Base-by-base conservation (phyloP, 1,139 yeast genomes). In the Spathaspora sp. region DNA sequence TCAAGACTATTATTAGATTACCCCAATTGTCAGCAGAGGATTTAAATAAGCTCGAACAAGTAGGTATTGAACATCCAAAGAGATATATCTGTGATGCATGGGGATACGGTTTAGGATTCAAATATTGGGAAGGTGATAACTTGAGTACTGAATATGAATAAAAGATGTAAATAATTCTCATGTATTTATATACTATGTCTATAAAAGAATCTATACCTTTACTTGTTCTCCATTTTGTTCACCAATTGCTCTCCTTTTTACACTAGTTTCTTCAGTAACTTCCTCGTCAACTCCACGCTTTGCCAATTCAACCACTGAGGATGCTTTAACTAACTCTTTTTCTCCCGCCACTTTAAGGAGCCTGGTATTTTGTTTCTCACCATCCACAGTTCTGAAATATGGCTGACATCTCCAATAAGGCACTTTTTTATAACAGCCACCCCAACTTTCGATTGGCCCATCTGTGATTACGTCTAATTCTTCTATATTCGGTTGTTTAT, bases 391-490 rank as follows among this genome's bases (percentile, higher is more conserved):
- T 54, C 99, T 77, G 71, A 95, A 90, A 62, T 89, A 88, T 1
- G 99, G 99, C 66, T 93, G 99, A 53, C 96, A 84, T 56, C 99
- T 77, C 98, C 99, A 93, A 64, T 86, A 91, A 2, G 99, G 99
- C n/a, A 93, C 81, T 6, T 76, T 78, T 61, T 82, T 82, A 63
- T 93, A 93, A 16, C 75, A 57, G 1, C 95, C 96, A 44, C 96
- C 96, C 90, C 95, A 86, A 29, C 67, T 64, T 59, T 86, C 83
- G 2, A 61, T 40, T 20, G 72, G 78, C 0, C 91, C 89, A 13
- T 70, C 73, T 0, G 66, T 68, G 0, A 86, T 74, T 1, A 63
- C 66, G 56, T 88, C 96, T 17, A 70, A 45, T 33, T 68, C 68
- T 9, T 65, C 65, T 15, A 77, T 77, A 20, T 74, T 71, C 17